Percentiles rank a stretch among this genome's conserved stretches.
Conservation (phyloP, 2,329 filamentous ascomycete species). For the Exophiala oligosperma region DNA sequence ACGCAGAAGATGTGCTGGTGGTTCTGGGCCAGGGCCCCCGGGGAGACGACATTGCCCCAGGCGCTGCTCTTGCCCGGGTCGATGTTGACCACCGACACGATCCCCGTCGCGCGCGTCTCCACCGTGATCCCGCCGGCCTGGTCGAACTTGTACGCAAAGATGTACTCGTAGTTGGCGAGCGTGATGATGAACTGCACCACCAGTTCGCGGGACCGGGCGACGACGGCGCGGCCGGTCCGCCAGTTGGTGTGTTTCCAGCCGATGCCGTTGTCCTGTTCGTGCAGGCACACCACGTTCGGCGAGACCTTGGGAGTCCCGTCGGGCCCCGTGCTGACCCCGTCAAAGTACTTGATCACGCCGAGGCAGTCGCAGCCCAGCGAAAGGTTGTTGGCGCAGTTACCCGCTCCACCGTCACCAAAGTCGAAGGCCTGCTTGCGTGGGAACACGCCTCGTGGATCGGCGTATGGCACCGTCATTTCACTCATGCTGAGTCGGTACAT, state of each 20-base stretch:
- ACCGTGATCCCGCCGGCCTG: slow-evolving; percentile 62
- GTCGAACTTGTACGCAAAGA: slow-evolving; percentile 65
- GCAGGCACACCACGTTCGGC: slow-evolving; percentile 66
- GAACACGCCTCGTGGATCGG: slow-evolving; percentile 64
- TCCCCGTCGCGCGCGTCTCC: slow-evolving; percentile 66
- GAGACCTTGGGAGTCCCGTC: slow-evolving; percentile 54
- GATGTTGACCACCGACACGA: slow-evolving; percentile 63
- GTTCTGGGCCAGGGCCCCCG: slow-evolving; percentile 66
- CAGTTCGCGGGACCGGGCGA: slow-evolving; percentile 62
- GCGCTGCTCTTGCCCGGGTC: slow-evolving; percentile 54
- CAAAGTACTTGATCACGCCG: slow-evolving; percentile 67
- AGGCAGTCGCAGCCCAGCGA: slow-evolving; percentile 68
- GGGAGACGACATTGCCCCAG: slow-evolving; percentile 64
- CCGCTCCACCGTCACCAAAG: slow-evolving; percentile 68
- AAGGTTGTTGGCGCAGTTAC: slow-evolving; percentile 67
- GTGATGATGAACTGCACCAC: slow-evolving; percentile 69
- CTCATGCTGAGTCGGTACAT: slow-evolving; percentile 67
- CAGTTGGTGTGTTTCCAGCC: slow-evolving; percentile 72
- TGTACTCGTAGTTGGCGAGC: slow-evolving; percentile 70
- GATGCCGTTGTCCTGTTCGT: slow-evolving; percentile 70
- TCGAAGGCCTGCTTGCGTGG: slow-evolving; percentile 72
- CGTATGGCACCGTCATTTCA: slow-evolving; percentile 71
- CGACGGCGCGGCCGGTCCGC: slow-evolving; percentile 61
- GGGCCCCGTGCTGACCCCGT: slow-evolving; percentile 54
- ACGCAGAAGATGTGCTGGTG: slow-evolving; percentile 70